Evolutionary conservation across 352 stramenopile species (phyloP), one percentile per base, ranked within the genome.

Genomic region (Pythium coloratum): DNA sequence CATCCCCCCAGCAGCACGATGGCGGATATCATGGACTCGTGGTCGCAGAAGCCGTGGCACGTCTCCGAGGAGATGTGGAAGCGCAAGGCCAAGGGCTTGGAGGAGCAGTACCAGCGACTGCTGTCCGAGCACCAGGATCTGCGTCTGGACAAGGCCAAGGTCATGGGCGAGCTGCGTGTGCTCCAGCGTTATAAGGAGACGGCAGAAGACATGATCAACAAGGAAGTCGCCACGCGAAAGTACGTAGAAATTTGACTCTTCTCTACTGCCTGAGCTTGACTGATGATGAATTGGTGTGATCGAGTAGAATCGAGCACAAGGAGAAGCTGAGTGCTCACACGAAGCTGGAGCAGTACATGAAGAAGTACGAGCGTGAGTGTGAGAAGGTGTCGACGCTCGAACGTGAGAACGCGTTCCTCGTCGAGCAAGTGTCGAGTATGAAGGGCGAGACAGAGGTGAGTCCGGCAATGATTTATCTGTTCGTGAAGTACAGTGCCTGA

Each of bases 291-390:
- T 4, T 30, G n/a, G 13, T 49, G 40, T 49, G 40, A 32, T 24
- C 20, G 20, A 24, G 24, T 49, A 79, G 73, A 36, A 70, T 79
- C 42, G 73, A 80, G 38, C 70, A 91, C 67, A 91, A 91, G 62
- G 84, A 92, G 55, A 88, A 84, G 61, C 69, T 94, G 20, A 78
- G 79, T 4, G 76, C 78, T 3, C 73, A 72, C 1, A 90, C 77
- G 8, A 89, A 88, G 58, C 70, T 94, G 26, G 82, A 92, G 51
- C 86, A 94, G 66, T 91, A 90, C 56, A 78, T 90, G 60, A 89
- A 91, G 59, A 94, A 91, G 55, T 91, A 92, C 54, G 82, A 94
- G 62, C 79, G 85, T 38, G 84, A 92, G 61, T 90, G 84, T 40
- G 84, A 90, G 65, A 69, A 76, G 55, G 72, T 76, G 16, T 73